Conservation (phyloP, 805 yeast species). For the Starmerella bacillaris region DNA sequence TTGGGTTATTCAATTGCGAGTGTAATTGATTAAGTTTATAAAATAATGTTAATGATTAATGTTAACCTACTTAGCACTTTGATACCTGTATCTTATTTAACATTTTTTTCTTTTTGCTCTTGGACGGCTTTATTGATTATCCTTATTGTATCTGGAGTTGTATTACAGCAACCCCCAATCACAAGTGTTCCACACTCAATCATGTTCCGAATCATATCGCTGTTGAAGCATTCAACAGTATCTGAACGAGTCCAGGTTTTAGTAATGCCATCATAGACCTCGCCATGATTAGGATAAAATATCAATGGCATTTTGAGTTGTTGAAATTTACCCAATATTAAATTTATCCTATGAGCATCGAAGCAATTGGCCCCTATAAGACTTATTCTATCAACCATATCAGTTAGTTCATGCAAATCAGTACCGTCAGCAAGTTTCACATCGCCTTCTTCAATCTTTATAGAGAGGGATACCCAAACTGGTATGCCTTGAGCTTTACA, state of each 20-base stretch:
- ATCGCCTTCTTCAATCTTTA: slow-evolving; percentile 19
- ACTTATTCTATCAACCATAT: slow-evolving; percentile 20
- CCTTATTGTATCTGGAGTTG: slow-evolving; percentile 35
- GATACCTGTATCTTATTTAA: no score
- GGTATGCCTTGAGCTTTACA: slow-evolving; percentile 17
- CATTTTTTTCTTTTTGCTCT: no score
- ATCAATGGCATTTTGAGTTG: slow-evolving; percentile 26
- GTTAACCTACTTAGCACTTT: no score
- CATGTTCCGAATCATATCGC: slow-evolving; percentile 25
- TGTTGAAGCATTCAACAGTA: slow-evolving; percentile 23
- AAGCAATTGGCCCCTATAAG: slow-evolving; percentile 60
- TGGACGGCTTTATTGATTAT: not conserved
- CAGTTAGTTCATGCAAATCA: slow-evolving; percentile 22
- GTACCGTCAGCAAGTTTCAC: slow-evolving; percentile 35
- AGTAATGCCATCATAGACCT: slow-evolving; percentile 34
- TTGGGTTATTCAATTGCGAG: no score
- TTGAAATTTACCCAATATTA: slow-evolving; percentile 26
- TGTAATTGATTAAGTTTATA: no score
- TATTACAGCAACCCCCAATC: slow-evolving; percentile 64
- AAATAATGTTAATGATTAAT: no score
- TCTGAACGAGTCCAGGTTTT: slow-evolving; percentile 26
- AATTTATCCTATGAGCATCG: slow-evolving; percentile 27
- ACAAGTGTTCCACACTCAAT: slow-evolving; percentile 28
- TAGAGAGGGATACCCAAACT: slow-evolving; percentile 33
- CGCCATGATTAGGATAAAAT: slow-evolving; percentile 66